Evolutionary conservation across 2,329 filamentous ascomycete species (phyloP), one percentile per base, ranked within the genome.

Genomic region (Hymenoscyphus fructigenus): DNA sequence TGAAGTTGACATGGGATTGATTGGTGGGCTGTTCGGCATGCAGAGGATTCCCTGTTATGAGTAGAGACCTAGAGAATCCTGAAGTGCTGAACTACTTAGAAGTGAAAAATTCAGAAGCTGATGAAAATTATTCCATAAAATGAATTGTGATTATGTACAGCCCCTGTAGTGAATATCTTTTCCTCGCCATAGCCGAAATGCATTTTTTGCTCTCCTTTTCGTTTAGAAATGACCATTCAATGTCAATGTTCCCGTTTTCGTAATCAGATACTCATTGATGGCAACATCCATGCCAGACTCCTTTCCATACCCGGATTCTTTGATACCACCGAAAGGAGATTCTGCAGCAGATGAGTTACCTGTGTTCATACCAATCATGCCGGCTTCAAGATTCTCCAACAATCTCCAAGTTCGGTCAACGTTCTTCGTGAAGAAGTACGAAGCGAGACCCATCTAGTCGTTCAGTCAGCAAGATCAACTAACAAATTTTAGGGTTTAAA

Each of bases 361-460:
- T 63, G 83, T 86, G 70, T 88, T 88, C 77, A 88, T 78, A 15
- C 87, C 88, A 71, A 90, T 87, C 88, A 90, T 90, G 3, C 87
- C 88, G 4, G 88, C 87, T 73, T 90, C 87, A 38, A 91, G 74
- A 68, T 85, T 88, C 79, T 91, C 88, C 64, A 90, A 78, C 73
- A 90, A 77, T 65, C 88, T 80, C 84, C 87, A 89, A 60, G 85
- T 80, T 0, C 87, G 84, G 72, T 89, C 86, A 5, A 90, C 78
- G 70, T 89, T 85, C 78, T 88, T 88, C 0, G 88, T 90, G 76
- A 90, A 90, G 66, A 85, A 85, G 71, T 90, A 90, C 47, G 84
- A 87, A 7, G 88, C 88, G 66, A 89, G 75, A 4, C 88, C 88
- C 83, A 89, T 88, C 68, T 72, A 63, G 32, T 2, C 12, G 6